A percentile compares a stretch with the other conserved stretches of the same genome.
Evolutionary conservation across 2,329 filamentous ascomycete genomes (phyloP).

Genomic region (Tolypocladium inflatum): DNA sequence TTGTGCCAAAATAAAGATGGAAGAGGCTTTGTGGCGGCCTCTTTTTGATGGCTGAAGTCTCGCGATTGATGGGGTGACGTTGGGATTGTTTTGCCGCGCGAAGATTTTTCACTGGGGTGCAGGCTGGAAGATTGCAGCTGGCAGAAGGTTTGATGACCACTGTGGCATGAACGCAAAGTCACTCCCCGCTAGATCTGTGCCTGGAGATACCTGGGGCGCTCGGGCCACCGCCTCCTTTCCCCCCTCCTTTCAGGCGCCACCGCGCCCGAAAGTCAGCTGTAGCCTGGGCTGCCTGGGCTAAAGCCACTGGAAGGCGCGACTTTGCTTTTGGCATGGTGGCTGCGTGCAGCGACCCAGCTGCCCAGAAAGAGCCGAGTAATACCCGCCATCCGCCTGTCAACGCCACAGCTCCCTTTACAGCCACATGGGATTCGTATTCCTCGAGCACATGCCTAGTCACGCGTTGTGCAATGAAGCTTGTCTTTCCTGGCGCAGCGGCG

Average conservation of each 20-base stretch:
- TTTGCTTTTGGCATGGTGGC: background rate
- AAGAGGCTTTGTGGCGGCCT: constrained; percentile 37
- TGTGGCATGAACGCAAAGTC: constrained; percentile 6
- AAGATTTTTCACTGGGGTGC: constrained; percentile 41
- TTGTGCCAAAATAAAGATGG: constrained; percentile 40
- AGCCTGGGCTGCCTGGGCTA: background rate
- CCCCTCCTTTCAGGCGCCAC: constrained; percentile 9
- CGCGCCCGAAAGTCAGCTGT: constrained; percentile 3
- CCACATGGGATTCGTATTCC: background rate
- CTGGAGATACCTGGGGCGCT: constrained; percentile 18
- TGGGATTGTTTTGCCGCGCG: constrained; percentile 44
- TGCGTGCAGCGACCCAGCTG: background rate
- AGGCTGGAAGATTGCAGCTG: constrained; percentile 14
- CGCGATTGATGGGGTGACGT: constrained; percentile 44
- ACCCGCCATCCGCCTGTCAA: background rate
- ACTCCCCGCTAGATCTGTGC: constrained; percentile 6
- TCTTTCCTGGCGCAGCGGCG: background rate
- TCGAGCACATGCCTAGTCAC: background rate
- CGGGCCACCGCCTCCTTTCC: constrained; percentile 22
- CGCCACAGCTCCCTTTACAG: background rate
- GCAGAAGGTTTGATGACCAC: constrained; percentile 3
- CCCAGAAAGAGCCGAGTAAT: background rate
- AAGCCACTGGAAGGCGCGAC: background rate
- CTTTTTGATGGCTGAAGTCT: constrained; percentile 45
- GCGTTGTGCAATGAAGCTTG: background rate